Percentiles rank a stretch among this genome's conserved stretches.
phyloP scores from a whole-genome alignment of 805 yeast species.

The Ogataea trehaloabstinens region DNA sequence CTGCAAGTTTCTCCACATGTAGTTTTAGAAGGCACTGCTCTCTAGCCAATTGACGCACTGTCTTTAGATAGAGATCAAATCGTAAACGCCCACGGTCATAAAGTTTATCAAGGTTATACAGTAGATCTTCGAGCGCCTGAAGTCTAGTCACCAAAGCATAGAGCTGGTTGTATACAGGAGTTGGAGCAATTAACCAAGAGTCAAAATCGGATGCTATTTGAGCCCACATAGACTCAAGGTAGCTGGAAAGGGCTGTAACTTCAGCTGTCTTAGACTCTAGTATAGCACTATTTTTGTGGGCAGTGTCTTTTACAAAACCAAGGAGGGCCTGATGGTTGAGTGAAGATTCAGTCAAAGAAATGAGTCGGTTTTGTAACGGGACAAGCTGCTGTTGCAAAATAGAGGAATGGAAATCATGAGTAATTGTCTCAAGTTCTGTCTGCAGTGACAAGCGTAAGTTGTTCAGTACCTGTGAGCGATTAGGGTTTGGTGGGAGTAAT shows the following conservation, averaged over 20 bases:
- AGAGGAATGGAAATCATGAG: constrained; percentile 9
- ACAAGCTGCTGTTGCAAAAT: constrained; percentile 5
- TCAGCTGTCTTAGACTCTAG: constrained; percentile 13
- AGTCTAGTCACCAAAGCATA: constrained; percentile 65
- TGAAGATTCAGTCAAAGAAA: constrained; percentile 18
- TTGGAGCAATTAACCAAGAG: constrained; percentile 47
- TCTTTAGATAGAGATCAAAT: constrained; percentile 40
- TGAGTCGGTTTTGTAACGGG: constrained; percentile 17
- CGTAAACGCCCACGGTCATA: constrained; percentile 48
- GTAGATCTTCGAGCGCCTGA: constrained; percentile 67
- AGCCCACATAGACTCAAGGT: constrained; percentile 25
- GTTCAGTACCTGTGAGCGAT: constrained; percentile 12
- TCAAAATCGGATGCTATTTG: constrained; percentile 36
- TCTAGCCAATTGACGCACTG: constrained; percentile 54
- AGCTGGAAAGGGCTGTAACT: constrained; percentile 13
- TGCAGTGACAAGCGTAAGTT: constrained; percentile 9
- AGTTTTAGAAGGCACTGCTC: constrained; percentile 59
- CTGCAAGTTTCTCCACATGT: constrained; percentile 37
- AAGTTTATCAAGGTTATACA: constrained; percentile 54
- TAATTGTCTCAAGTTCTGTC: constrained; percentile 7
- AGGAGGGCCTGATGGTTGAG: constrained; percentile 17
- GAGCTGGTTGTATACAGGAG: constrained; percentile 56
- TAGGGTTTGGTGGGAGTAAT: constrained; percentile 30
- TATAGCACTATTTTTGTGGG: constrained; percentile 26
- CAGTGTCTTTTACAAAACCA: constrained; percentile 12